Base-by-base conservation (phyloP, 2,329 filamentous ascomycete species). In the Aspergillus japonicus region DNA sequence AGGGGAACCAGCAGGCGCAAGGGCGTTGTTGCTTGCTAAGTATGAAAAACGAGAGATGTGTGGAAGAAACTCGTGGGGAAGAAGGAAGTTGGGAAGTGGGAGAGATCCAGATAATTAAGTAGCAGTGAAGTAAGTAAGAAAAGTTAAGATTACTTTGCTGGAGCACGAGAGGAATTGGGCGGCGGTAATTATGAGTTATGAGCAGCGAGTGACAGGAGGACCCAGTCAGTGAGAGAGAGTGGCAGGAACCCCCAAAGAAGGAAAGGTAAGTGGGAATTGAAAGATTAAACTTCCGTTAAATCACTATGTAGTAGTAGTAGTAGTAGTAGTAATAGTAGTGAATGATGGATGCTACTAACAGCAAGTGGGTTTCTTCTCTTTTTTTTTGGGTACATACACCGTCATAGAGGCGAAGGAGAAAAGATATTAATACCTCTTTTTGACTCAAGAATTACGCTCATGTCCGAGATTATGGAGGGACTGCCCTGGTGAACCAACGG, bases 401-500 rank as follows among this genome's bases (percentile, higher is more conserved):
- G 53, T 31, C 44, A 48, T 55, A 31, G 55, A 57, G 55, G 33
- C 55, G 16, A 44, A 57, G 26, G 33, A 21, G 42, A 49, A 44
- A 23, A 47, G 52, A 59, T 61, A 60, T 58, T 60, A 63, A 60
- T 63, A 63, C 56, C 47, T 51, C 50, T 48, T 47, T 29, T 26
- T 56, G 47, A 59, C 52, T 23, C 47, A 49, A 50, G 47, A 35
- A 44, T 44, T 21, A 42, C 39, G 39, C 39, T 19, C n/a, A 44
- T 44, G 39, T 44, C 39, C 39, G 39, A 44, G 16, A 19, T 39
- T 48, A 21, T 52, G 51, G 31, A 56, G 55, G 47, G 50, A 58
- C 55, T 21, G 42, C 42, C 53, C 14, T 42, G 42, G 47, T 11
- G 56, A 47, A 35, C n/a, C 52, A 60, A 47, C 35, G 16, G 44